These are phyloP conservation scores for Acer saccharum DNA, from an alignment of 345 rosid species.

Conservation along the genomic window DNA sequence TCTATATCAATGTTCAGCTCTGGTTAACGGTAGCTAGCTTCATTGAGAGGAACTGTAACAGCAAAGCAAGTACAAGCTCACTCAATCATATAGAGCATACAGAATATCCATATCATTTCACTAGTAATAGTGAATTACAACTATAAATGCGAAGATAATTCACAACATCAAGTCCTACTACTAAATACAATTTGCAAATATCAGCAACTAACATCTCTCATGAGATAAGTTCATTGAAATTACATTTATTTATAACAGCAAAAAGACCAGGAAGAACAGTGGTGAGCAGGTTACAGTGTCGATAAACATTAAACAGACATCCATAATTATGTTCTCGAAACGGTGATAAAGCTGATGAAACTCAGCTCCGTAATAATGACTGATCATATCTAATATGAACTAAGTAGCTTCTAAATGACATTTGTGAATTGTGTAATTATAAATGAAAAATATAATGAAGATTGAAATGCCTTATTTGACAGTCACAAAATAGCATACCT, in stretches of 20 bases:
- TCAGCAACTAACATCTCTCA: not conserved
- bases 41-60: constrained; percentile 87
- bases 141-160: not conserved
- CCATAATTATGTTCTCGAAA: not conserved
- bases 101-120: not conserved
- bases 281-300: not conserved
- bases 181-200: not conserved
- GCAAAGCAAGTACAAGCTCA: constrained; percentile 7
- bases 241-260: no score
- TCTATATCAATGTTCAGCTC: constrained; percentile 70
- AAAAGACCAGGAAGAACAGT: not conserved
- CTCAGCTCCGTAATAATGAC: not conserved
- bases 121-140: not conserved
- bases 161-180: not conserved
- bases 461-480: not conserved
- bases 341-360: not conserved
- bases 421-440: not conserved
- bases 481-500: constrained; percentile 55
- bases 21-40: constrained; percentile 93
- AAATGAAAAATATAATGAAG: not conserved
- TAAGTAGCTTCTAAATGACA: not conserved
- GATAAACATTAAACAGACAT: not conserved
- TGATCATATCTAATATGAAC: not conserved
- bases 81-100: not conserved
- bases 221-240: not conserved